Evolutionary conservation across 768 basidiomycete genomes (phyloP), one percentile per base, ranked within the genome.

Genomic region (Serendipita sp.): DNA sequence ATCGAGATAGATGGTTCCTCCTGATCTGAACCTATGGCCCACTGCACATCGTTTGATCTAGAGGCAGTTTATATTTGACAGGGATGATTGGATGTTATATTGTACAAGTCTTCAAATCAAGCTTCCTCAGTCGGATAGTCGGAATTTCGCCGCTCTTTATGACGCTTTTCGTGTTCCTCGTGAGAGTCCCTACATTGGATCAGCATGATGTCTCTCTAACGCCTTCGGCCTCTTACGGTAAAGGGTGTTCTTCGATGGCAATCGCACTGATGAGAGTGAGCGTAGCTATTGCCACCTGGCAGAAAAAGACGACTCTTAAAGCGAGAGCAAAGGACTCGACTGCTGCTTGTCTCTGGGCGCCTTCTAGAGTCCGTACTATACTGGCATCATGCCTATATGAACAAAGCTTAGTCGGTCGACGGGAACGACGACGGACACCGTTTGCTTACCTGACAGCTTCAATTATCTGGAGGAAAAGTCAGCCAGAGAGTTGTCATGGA

Each of bases 271-370:
- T 73, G 71, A 91, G 80, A 45, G 80, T 79, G 65, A 88, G 70
- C 70, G 88, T 67, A 67, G 84, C 85, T 67, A 86, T 75, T 36
- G 79, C 84, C 63, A 80, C 77, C 70, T 91, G 90, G 70, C 83
- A 85, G 65, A 90, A 83, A 77, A 93, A 94, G 66, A 91, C 88
- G 67, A 83, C 83, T 70, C 81, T 84, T 69, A 93, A 77, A 65
- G 91, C 87, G 70, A 83, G 81, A 52, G 83, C 83, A 74, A 92
- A 94, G 1, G 88, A 88, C 66, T 82, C 79, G 63, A 88, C 77
- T 5, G 89, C 91, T 60, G 82, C 83, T 67, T 78, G 73, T 68
- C 75, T 79, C 62, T 82, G 70, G 44, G 71, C 66, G 46, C 84
- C 82, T 27, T 81, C 74, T 62, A 94, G 76, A 55, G 73, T 75